These are phyloP conservation scores for Pleurotus eryngii DNA, from an alignment of 768 basidiomycete species.

Conservation along the genomic window DNA sequence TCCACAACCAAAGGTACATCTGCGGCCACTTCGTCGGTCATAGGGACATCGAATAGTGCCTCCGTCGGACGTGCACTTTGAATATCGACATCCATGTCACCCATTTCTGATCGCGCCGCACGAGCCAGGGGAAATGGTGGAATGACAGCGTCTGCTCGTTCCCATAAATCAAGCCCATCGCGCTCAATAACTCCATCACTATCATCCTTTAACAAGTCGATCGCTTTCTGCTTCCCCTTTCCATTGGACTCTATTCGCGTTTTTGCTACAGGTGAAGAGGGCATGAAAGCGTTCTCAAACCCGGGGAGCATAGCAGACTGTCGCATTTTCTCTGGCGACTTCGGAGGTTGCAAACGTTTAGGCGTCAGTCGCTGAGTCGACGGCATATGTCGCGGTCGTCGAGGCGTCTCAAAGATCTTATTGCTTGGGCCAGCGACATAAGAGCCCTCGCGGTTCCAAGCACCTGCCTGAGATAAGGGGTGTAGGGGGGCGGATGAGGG, in stretches of 20 bases:
- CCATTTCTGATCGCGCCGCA: neutral
- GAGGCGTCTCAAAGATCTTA: constrained; percentile 32
- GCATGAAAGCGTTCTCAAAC: constrained; percentile 52
- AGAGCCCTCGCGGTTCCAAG: constrained; percentile 25
- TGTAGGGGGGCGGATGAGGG: constrained; percentile 35
- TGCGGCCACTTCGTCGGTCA: constrained; percentile 32
- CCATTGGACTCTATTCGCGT: constrained; percentile 16
- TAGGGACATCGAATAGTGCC: constrained; percentile 24
- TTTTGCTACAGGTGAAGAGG: constrained; percentile 31
- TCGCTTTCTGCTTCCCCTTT: constrained; percentile 9
- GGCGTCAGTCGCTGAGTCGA: constrained; percentile 18
- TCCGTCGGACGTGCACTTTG: neutral
- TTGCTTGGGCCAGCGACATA: constrained; percentile 23
- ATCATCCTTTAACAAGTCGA: neutral
- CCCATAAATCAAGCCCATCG: neutral
- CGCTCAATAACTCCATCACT: neutral
- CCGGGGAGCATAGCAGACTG: constrained; percentile 40
- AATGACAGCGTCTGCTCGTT: neutral
- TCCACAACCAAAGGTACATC: constrained; percentile 19
- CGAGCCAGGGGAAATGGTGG: neutral
- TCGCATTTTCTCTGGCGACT: constrained; percentile 16
- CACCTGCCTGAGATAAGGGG: constrained; percentile 36
- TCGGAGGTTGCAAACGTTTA: constrained; percentile 19
- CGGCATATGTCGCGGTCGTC: constrained; percentile 22
- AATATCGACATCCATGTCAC: neutral